Conservation (phyloP, 805 yeast genomes). For the Lipomyces sp. region DNA sequence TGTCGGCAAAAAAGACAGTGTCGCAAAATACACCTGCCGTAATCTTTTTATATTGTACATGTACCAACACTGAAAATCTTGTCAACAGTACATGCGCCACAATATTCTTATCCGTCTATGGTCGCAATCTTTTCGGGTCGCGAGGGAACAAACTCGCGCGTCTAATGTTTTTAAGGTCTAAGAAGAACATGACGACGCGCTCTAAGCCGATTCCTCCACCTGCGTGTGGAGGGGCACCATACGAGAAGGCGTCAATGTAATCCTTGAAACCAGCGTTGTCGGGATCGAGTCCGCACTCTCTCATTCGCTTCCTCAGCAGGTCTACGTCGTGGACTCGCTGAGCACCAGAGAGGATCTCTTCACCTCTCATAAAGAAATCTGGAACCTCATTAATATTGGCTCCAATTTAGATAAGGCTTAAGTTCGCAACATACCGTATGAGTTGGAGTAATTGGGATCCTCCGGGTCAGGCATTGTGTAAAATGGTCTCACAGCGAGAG, state of each 20-base stretch:
- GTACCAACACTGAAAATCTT: too few species aligned
- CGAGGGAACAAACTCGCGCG: slow-evolving; percentile 99
- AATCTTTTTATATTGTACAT: too few species aligned
- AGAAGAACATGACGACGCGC: slow-evolving; percentile 97
- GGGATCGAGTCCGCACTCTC: slow-evolving; percentile 80
- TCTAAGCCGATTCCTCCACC: slow-evolving; percentile 99
- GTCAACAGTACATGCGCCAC: background rate
- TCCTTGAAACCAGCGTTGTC: slow-evolving; percentile 81
- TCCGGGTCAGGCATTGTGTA: slow-evolving; percentile 98
- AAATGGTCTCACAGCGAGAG: slow-evolving; percentile 94
- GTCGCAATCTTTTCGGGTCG: slow-evolving; percentile 93
- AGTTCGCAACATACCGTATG: slow-evolving; percentile 59
- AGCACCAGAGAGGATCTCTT: slow-evolving; percentile 98
- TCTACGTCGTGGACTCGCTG: slow-evolving; percentile 97
- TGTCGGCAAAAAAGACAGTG: too few species aligned
- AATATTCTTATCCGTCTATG: slow-evolving; percentile 46
- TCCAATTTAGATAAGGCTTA: background rate
- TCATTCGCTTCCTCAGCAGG: slow-evolving; percentile 79
- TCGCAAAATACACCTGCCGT: too few species aligned
- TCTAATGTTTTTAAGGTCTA: slow-evolving; percentile 95
- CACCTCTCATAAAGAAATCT: slow-evolving; percentile 99
- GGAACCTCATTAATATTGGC: background rate
- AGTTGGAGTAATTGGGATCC: slow-evolving; percentile 91
- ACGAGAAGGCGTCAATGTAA: slow-evolving; percentile 88
- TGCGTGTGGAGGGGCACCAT: slow-evolving; percentile 98